Conservation (phyloP, 306 rosid species). For the Rosa multiflora region DNA sequence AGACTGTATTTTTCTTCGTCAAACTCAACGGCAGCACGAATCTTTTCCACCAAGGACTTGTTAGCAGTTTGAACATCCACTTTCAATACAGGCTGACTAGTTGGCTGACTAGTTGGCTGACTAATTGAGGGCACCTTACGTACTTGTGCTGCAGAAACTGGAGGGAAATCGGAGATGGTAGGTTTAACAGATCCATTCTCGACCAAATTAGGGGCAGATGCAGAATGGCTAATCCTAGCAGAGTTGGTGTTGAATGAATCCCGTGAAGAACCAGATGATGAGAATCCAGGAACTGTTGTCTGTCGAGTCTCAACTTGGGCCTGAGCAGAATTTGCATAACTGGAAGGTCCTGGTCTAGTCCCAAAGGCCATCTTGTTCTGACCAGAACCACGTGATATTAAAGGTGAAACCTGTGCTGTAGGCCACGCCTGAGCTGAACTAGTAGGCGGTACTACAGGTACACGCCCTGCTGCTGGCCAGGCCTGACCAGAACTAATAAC, state of each 20-base stretch:
- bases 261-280: slow-evolving; percentile 49
- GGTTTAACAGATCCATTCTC: slow-evolving; percentile 45
- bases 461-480: slow-evolving; percentile 73
- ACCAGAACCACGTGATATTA: slow-evolving; percentile 21
- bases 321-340: slow-evolving; percentile 23
- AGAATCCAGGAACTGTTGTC: slow-evolving; percentile 37
- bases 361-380: slow-evolving; percentile 26
- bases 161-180: slow-evolving; percentile 74
- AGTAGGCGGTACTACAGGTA: slow-evolving; percentile 40
- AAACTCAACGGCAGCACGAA: slow-evolving; percentile 74
- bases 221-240: slow-evolving; percentile 63
- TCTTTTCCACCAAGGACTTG: slow-evolving; percentile 86
- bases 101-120: slow-evolving; percentile 48
- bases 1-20: slow-evolving; percentile 62
- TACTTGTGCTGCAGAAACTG: slow-evolving; percentile 63
- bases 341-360: slow-evolving; percentile 33
- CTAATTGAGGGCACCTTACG: slow-evolving; percentile 50
- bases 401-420: slow-evolving; percentile 30
- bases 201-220: slow-evolving; percentile 79
- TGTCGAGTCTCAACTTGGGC: slow-evolving; percentile 34
- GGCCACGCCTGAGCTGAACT: slow-evolving; percentile 46
- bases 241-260: slow-evolving; percentile 42
- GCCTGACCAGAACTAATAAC: slow-evolving; percentile 58
- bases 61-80: slow-evolving; percentile 81
- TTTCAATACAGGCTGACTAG: slow-evolving; percentile 44